A percentile compares a stretch with the other conserved stretches of the same genome.
phyloP scores from a whole-genome alignment of 768 basidiomycete species.

The Cyclocybe aegerita region DNA sequence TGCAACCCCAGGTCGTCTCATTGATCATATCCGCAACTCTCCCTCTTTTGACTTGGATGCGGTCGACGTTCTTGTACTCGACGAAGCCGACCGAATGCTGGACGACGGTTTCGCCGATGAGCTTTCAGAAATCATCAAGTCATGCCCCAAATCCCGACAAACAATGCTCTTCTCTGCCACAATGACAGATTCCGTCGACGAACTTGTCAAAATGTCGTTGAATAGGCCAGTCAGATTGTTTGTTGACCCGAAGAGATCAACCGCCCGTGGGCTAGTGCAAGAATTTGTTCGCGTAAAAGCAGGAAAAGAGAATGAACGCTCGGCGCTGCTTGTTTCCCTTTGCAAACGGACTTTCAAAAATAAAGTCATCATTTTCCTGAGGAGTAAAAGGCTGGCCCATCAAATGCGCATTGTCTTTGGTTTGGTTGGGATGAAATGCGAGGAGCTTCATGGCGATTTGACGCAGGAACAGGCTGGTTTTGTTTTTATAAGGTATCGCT shows the following conservation, averaged over 20 bases:
- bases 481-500: neutral
- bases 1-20: conserved; percentile 95
- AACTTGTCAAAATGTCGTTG: conserved; percentile 88
- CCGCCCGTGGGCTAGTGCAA: conserved; percentile 83
- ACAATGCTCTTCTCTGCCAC: conserved; percentile 99
- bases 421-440: conserved; percentile 83
- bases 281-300: conserved; percentile 94
- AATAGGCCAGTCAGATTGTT: conserved; percentile 93
- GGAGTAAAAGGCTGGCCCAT: conserved; percentile 96
- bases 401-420: conserved; percentile 95
- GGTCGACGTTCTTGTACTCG: conserved; percentile 90
- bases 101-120: conserved; percentile 95
- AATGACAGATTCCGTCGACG: conserved; percentile 96
- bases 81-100: conserved; percentile 98
- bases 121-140: conserved; percentile 87
- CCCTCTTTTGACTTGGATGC: conserved; percentile 90
- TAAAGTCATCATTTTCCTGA: conserved; percentile 88
- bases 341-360: conserved; percentile 88
- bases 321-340: conserved; percentile 73
- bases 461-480: conserved; percentile 86
- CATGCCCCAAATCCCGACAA: conserved; percentile 85
- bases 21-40: conserved; percentile 96
- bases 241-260: conserved; percentile 90
- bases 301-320: conserved; percentile 73
- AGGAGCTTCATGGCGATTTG: conserved; percentile 93